These are phyloP conservation scores for Paraconiothyrium brasiliense DNA, from an alignment of 2,329 filamentous ascomycete genomes.

Conservation along the genomic window DNA sequence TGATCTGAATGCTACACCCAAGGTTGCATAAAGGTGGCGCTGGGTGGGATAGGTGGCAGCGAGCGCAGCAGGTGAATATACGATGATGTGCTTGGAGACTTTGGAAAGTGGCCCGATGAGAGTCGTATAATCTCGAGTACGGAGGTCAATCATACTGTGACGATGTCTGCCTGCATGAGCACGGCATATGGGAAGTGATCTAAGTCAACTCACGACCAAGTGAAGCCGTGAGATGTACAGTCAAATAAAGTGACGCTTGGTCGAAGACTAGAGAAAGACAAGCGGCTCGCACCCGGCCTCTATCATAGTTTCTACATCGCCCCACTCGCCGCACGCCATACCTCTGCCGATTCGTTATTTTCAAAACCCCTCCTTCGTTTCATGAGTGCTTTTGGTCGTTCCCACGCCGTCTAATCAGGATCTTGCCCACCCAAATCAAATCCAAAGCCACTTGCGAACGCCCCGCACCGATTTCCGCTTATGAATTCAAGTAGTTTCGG, in stretches of 20 bases:
- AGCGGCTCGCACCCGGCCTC: conserved; percentile 9
- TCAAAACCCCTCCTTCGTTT: not conserved
- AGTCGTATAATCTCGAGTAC: not conserved
- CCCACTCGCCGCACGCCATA: not conserved
- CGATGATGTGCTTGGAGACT: not conserved
- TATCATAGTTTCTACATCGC: not conserved
- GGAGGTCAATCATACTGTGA: not conserved
- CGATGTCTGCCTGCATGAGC: not conserved
- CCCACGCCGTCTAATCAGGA: not conserved
- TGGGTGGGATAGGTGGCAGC: not conserved
- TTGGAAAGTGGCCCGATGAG: not conserved
- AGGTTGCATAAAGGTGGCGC: not conserved
- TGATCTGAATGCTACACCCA: conserved; percentile 5
- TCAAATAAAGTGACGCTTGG: not conserved
- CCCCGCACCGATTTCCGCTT: conserved; percentile 21
- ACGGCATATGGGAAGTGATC: not conserved
- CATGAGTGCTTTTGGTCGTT: not conserved
- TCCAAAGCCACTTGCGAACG: conserved; percentile 3
- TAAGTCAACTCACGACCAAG: not conserved
- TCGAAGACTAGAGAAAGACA: not conserved
- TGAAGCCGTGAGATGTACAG: not conserved
- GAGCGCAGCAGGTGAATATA: not conserved
- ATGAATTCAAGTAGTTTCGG: conserved; percentile 52
- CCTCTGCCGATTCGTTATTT: not conserved
- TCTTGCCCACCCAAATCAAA: not conserved